Evolutionary conservation across 768 basidiomycete genomes (phyloP).

Genomic region (Roridomyces roridus): DNA sequence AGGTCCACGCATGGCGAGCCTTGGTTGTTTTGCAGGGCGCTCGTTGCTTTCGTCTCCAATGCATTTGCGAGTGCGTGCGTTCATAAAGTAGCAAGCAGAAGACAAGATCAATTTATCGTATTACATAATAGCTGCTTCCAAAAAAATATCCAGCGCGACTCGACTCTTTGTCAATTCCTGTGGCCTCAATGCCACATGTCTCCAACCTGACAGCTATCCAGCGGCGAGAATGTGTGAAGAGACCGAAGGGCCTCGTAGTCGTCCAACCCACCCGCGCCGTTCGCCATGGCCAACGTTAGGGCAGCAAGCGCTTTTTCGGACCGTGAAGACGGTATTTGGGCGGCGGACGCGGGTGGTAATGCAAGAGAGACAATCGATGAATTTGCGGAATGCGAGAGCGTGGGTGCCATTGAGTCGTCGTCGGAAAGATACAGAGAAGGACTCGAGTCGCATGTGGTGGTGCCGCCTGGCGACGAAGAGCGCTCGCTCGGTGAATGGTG

Average conservation of each 20-base stretch:
- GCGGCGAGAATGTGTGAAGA: slow-evolving; percentile 38
- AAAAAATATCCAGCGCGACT: slow-evolving; percentile 2
- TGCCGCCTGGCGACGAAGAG: slow-evolving; percentile 37
- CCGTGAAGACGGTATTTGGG: slow-evolving; percentile 43
- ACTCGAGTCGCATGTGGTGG: slow-evolving; percentile 31
- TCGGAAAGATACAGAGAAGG: slow-evolving; percentile 40
- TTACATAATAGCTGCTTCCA: not conserved
- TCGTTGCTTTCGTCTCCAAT: slow-evolving; percentile 1
- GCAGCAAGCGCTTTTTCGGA: slow-evolving; percentile 68
- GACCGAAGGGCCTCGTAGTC: slow-evolving; percentile 59
- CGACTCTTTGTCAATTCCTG: not conserved
- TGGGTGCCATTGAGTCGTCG: slow-evolving; percentile 44
- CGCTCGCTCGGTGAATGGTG: slow-evolving; percentile 31
- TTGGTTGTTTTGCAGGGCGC: slow-evolving; percentile 13
- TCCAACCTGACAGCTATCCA: slow-evolving; percentile 56
- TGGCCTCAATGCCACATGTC: slow-evolving; percentile 68
- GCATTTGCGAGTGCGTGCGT: slow-evolving; percentile 16
- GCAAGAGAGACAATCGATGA: slow-evolving; percentile 47
- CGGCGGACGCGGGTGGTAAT: slow-evolving; percentile 26
- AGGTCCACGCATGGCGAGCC: slow-evolving; percentile 12
- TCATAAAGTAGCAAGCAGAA: not conserved
- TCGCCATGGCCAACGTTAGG: slow-evolving; percentile 64
- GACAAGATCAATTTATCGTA: not conserved
- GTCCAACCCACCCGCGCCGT: slow-evolving; percentile 63
- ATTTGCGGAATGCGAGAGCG: slow-evolving; percentile 42